Evolutionary conservation across 2,329 filamentous ascomycete species (phyloP), one percentile per base, ranked within the genome.

Genomic region (Acrocalymma vagum): DNA sequence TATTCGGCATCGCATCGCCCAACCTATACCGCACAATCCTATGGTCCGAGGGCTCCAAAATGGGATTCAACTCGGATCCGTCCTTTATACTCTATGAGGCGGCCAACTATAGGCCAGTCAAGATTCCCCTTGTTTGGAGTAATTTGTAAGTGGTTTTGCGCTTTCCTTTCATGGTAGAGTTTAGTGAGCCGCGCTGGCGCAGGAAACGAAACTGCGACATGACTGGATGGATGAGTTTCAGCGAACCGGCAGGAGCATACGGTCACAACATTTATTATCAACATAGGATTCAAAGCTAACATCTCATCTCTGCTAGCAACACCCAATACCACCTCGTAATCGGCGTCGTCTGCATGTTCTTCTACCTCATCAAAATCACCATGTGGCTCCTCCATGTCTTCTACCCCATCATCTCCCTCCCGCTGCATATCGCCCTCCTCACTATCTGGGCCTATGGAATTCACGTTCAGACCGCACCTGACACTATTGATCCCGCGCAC

Each of bases 251-350:
- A 32, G 22, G 11, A 6, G 7, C 11, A 3, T 9, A 13, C 6
- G 5, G 10, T 9, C 1, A 30, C 9, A 6, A 36, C 10, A 26
- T 17, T 10, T 16, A 31, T 39, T 60, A 34, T 55, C 40, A 9
- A 9, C 13, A 7, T 9, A n/a, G n/a, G n/a, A n/a, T n/a, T n/a
- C n/a, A n/a, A n/a, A n/a, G n/a, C n/a, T n/a, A n/a, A n/a, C n/a
- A n/a, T n/a, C n/a, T n/a, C n/a, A n/a, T n/a, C n/a, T n/a, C n/a
- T n/a, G 20, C 28, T 61, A 92, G 88, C 40, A 75, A 90, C 48
- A 90, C 88, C 31, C 77, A 86, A 55, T 90, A 82, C 72, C 90
- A 92, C 61, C 82, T 91, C 54, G 85, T 86, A 62, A 86, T 91
- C 54, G 86, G 87, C 24, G 80, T 93, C 52, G 75, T 90, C 38